Conservation (phyloP, 352 stramenopile species). For the Globisporangium solare region DNA sequence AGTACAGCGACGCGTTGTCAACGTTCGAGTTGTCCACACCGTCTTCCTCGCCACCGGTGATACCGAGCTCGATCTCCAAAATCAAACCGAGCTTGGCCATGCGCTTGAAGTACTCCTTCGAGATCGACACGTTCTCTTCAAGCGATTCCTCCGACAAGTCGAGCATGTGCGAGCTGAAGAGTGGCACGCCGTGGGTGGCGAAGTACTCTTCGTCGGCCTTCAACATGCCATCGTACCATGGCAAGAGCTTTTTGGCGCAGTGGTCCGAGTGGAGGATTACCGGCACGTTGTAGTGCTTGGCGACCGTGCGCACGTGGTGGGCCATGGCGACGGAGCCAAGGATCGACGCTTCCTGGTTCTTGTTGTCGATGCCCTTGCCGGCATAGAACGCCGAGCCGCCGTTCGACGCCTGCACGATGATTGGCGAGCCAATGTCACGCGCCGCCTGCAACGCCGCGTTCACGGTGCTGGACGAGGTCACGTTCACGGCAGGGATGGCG, state of each 20-base stretch:
- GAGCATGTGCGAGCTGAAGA: conserved; percentile 99
- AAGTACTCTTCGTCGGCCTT: conserved; percentile 96
- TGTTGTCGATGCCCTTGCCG: conserved; percentile 96
- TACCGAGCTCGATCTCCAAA: conserved; percentile 98
- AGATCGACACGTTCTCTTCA: conserved; percentile 97
- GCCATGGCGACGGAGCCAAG: conserved; percentile 88
- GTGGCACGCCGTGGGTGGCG: conserved; percentile 88
- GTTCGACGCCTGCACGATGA: conserved; percentile 99
- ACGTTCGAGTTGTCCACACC: conserved; percentile 97
- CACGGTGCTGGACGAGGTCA: conserved; percentile 93
- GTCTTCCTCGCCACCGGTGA: conserved; percentile 98
- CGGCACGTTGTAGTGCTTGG: conserved; percentile 95
- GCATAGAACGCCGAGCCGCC: conserved; percentile 96
- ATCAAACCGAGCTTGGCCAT: conserved; percentile 96
- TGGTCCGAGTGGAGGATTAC: conserved; percentile 99
- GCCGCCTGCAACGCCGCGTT: conserved; percentile 97
- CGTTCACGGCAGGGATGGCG: conserved; percentile 98
- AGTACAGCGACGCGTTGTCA: conserved; percentile 92
- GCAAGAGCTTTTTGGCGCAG: conserved; percentile 97
- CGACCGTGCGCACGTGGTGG: conserved; percentile 95
- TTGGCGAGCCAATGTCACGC: conserved; percentile 93
- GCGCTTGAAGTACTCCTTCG: conserved; percentile 97
- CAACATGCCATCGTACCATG: conserved; percentile 97
- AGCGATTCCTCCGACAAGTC: conserved; percentile 97
- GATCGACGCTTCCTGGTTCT: conserved; percentile 84